Percentiles rank a stretch among this genome's conserved stretches.
Evolutionary conservation across 768 basidiomycete species (phyloP).

Genomic region (Lactarius hatsudake): DNA sequence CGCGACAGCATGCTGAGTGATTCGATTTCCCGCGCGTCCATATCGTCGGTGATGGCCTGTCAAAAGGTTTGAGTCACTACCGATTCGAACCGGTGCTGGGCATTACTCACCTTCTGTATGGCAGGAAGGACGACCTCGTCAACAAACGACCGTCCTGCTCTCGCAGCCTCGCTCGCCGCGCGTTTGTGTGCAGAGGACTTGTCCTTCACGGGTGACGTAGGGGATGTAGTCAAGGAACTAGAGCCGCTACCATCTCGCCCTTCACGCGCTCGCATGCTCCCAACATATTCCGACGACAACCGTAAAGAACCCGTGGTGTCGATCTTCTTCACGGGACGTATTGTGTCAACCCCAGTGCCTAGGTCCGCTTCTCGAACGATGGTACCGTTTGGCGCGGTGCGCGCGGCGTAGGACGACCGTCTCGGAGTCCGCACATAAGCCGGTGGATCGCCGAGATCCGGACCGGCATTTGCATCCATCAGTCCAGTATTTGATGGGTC

Average conservation of each 20-base stretch:
- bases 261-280: constrained; percentile 59
- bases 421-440: constrained; percentile 65
- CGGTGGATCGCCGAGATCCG: constrained; percentile 60
- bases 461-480: constrained; percentile 29
- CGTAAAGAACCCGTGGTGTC: constrained; percentile 75
- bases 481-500: constrained; percentile 37
- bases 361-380: constrained; percentile 77
- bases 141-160: constrained; percentile 66
- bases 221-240: constrained; percentile 35
- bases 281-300: constrained; percentile 78
- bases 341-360: constrained; percentile 86
- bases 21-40: constrained; percentile 86
- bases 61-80: background rate
- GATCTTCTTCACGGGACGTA: constrained; percentile 90
- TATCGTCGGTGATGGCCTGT: constrained; percentile 75
- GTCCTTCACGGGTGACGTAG: constrained; percentile 47
- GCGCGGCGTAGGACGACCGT: constrained; percentile 77
- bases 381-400: constrained; percentile 69
- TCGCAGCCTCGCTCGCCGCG: constrained; percentile 53
- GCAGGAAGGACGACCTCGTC: constrained; percentile 84
- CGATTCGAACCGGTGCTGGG: background rate
- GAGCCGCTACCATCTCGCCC: constrained; percentile 43
- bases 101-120: constrained; percentile 55
- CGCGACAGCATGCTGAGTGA: constrained; percentile 85
- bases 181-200: constrained; percentile 45